Percentiles rank a stretch among this genome's conserved stretches.
Conservation (phyloP, 2,329 filamentous ascomycete species). For the Stachybotrys echinatus region DNA sequence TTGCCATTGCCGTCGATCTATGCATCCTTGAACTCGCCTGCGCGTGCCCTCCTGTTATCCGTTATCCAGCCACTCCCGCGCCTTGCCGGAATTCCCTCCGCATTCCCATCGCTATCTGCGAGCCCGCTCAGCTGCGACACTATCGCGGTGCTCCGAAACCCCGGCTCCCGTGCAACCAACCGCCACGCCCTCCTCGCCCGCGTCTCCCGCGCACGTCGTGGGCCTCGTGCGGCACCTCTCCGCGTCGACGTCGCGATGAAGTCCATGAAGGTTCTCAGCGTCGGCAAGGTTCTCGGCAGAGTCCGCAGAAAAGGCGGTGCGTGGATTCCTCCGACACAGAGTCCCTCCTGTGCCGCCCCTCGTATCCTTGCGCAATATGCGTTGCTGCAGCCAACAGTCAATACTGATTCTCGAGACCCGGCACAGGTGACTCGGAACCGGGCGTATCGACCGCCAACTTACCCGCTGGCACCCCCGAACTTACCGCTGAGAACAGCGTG, state of each 20-base stretch:
- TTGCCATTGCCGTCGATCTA: background rate
- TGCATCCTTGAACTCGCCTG: background rate
- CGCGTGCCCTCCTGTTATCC: background rate
- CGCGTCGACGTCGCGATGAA: slow-evolving; percentile 24
- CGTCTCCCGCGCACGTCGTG: background rate
- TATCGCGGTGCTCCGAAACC: background rate
- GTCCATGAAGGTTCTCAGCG: slow-evolving; percentile 47
- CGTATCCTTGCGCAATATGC: background rate
- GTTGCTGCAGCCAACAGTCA: background rate
- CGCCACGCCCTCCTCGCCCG: no score
- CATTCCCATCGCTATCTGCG: background rate
- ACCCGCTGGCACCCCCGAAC: slow-evolving; percentile 50
- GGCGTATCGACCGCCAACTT: background rate
- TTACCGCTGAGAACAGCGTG: slow-evolving; percentile 59
- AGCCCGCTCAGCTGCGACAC: background rate
- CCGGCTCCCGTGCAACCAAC: background rate
- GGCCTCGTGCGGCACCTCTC: background rate
- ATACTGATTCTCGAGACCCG: background rate
- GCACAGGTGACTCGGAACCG: background rate
- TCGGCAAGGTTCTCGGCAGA: slow-evolving; percentile 52
- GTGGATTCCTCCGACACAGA: background rate
- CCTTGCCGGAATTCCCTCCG: background rate
- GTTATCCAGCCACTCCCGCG: background rate
- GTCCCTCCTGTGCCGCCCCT: background rate
- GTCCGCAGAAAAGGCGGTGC: slow-evolving; percentile 41